Evolutionary conservation across 202 grass and related monocot species (phyloP).

Genomic region (Carex arenaria): DNA sequence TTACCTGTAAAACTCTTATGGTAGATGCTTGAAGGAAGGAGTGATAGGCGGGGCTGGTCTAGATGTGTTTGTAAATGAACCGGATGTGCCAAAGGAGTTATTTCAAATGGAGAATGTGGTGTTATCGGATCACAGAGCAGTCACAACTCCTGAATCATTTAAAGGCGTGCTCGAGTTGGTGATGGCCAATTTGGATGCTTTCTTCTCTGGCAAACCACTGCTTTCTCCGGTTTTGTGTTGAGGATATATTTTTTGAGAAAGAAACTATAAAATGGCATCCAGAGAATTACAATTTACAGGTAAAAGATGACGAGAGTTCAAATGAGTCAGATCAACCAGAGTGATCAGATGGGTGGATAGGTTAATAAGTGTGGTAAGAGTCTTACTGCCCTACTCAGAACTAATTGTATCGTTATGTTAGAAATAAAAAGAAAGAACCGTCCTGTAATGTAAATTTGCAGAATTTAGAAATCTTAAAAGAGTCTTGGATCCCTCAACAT

Average conservation of each 20-base stretch:
- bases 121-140: slow-evolving; percentile 43
- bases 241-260: neutral
- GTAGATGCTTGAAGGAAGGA: slow-evolving; percentile 31
- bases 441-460: too few relatives aligned
- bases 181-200: slow-evolving; percentile 56
- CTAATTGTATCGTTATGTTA: neutral
- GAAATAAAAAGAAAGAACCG: too few relatives aligned
- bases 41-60: slow-evolving; percentile 50
- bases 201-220: slow-evolving; percentile 43
- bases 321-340: neutral
- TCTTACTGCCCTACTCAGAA: neutral
- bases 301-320: neutral
- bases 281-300: neutral
- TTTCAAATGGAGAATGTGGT: slow-evolving; percentile 59
- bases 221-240: slow-evolving; percentile 29
- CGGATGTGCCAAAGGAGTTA: slow-evolving; percentile 46
- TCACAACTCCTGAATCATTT: slow-evolving; percentile 36
- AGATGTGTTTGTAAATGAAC: slow-evolving; percentile 55
- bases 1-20: neutral
- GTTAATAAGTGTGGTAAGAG: neutral
- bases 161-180: neutral
- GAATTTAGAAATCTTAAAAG: too few relatives aligned
- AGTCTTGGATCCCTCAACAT: too few relatives aligned
- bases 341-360: neutral
- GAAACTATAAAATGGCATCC: neutral